Base-by-base conservation (phyloP, 495 filamentous ascomycete species). In the Daldinia caldariorum region DNA sequence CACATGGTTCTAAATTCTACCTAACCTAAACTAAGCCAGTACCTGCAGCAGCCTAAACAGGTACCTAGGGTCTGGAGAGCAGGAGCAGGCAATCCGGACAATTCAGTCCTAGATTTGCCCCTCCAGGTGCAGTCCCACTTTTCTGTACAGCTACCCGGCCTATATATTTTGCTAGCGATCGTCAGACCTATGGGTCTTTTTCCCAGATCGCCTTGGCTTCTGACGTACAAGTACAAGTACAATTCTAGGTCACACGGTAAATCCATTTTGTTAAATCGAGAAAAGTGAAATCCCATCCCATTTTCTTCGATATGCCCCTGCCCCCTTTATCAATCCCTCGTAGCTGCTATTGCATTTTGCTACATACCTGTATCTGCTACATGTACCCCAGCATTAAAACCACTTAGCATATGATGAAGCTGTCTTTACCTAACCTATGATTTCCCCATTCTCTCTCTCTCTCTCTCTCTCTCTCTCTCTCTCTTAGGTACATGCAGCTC, bases 271-370 rank as follows among this genome's bases (percentile, higher is more conserved):
- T 70, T 66, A 58, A 58, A 73, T 73, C 60, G 70, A 73, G 70
- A 73, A 73, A 72, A 73, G 54, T 62, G 66, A 73, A 77, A 74
- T 76, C 75, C 75, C 75, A 77, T 77, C 60, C 66, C 51, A 34
- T 43, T 63, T 66, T 60, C 55, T 65, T 72, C 65, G 59, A 68
- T 72, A 63, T 72, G 65, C 70, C 70, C 65, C 60, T 67, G 57
- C 61, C 61, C 57, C 72, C 37, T 66, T 66, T 72, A 60, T 58
- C 62, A 58, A 68, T 57, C 65, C 29, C 43, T 62, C 47, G 39
- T 53, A 3, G 18, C 34, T 49, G 22, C 13, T 29, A 37, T 32
- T 20, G 37, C 37, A 31, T 2, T 26, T 26, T 26, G 26, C 26
- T 26, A 26, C 3, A 1, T 26, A 3, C 26, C 26, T 26, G 3